Conservation (phyloP, 345 rosid species). For the Ricinus communis region DNA sequence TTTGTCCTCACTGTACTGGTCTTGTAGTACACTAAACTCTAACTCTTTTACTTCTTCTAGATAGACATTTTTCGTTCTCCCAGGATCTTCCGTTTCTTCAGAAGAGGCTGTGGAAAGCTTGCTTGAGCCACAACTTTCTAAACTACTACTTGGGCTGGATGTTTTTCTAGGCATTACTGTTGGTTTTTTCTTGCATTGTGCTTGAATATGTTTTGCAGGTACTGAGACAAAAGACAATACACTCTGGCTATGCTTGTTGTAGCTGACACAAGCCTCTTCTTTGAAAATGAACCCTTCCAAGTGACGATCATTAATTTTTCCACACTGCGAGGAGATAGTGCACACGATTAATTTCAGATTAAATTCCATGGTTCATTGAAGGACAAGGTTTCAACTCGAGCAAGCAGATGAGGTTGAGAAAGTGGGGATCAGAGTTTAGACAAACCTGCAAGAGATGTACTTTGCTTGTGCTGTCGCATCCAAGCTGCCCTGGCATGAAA, state of each 20-base stretch:
- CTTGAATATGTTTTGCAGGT: no score
- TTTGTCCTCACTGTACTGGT: constrained; percentile 19
- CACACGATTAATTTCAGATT: background rate
- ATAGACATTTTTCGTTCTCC: background rate
- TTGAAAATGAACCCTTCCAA: constrained; percentile 18
- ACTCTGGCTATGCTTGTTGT: background rate
- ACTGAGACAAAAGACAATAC: background rate
- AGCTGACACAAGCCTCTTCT: constrained; percentile 5
- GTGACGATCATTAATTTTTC: background rate
- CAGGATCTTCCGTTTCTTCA: constrained; percentile 10
- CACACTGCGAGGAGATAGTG: no score
- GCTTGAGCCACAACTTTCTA: no score
- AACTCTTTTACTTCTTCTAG: constrained; percentile 27
- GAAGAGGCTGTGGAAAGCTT: background rate
- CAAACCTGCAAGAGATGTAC: constrained; percentile 6
- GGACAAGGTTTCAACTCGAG: no score
- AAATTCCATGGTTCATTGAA: no score
- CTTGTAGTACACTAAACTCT: background rate
- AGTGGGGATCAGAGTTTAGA: no score
- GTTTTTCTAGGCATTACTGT: no score
- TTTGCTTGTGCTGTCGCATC: background rate
- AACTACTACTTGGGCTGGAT: no score
- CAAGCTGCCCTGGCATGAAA: constrained; percentile 8
- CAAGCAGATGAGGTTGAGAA: no score
- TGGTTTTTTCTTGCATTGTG: no score